phyloP scores from a whole-genome alignment of 2,329 filamentous ascomycete species.

The Fusarium keratoplasticum region DNA sequence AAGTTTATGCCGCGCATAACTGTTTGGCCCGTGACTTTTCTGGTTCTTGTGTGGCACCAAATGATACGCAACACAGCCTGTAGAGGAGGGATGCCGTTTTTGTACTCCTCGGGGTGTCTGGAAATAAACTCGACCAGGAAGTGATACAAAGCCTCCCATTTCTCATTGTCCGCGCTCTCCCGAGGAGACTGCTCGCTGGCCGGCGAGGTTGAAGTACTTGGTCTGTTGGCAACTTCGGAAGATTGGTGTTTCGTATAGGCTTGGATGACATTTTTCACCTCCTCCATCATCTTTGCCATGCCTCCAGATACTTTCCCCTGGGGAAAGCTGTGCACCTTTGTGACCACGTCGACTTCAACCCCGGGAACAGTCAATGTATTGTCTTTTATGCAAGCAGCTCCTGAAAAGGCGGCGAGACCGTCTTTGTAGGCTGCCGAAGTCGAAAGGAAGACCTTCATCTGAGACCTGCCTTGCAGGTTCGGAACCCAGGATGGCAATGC shows the following conservation, averaged over 20 bases:
- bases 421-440: not conserved
- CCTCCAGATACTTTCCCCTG: not conserved
- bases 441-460: not conserved
- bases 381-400: not conserved
- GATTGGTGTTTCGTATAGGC: not conserved
- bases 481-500: not conserved
- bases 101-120: not conserved
- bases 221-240: not conserved
- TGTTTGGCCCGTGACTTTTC: not conserved
- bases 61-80: not conserved
- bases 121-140: not conserved
- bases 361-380: not conserved
- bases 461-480: not conserved
- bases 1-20: conserved; percentile 1
- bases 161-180: not conserved
- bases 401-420: not conserved
- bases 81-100: not conserved
- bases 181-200: not conserved
- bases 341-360: not conserved
- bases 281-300: not conserved
- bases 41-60: not conserved
- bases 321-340: not conserved
- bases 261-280: not conserved
- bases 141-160: not conserved
- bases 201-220: not conserved